phyloP scores from a whole-genome alignment of 2,329 filamentous ascomycete species.

The Cladosporium sp. region DNA sequence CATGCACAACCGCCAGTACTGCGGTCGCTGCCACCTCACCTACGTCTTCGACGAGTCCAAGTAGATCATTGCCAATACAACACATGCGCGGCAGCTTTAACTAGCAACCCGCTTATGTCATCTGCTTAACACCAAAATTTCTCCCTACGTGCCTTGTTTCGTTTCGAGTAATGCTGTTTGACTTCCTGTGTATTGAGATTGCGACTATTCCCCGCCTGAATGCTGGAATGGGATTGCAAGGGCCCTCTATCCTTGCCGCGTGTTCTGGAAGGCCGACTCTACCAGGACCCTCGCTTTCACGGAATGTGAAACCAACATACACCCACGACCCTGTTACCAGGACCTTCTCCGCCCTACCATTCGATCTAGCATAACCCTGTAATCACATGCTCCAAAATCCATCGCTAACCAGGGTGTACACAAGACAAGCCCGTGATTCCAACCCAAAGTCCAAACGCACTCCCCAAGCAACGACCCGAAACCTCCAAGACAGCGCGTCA shows the following conservation, averaged over 20 bases:
- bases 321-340: background rate
- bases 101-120: conserved; percentile 12
- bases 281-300: background rate
- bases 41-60: conserved; percentile 67
- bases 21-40: conserved; percentile 71
- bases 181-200: background rate
- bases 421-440: background rate
- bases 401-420: background rate
- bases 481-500: background rate
- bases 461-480: background rate
- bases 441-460: background rate
- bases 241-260: background rate
- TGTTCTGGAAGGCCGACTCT: background rate
- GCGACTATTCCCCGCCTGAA: background rate
- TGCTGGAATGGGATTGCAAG: background rate
- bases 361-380: background rate
- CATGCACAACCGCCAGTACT: conserved; percentile 99
- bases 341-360: background rate
- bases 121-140: conserved; percentile 5
- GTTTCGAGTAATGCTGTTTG: background rate
- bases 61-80: conserved; percentile 28
- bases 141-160: background rate
- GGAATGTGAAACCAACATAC: background rate
- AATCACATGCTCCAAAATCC: background rate
- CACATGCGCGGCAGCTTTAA: conserved; percentile 19